A percentile compares a stretch with the other conserved stretches of the same genome.
These are phyloP conservation scores for Penicillium carneum DNA, from an alignment of 2,329 filamentous ascomycete species.

Conservation along the genomic window DNA sequence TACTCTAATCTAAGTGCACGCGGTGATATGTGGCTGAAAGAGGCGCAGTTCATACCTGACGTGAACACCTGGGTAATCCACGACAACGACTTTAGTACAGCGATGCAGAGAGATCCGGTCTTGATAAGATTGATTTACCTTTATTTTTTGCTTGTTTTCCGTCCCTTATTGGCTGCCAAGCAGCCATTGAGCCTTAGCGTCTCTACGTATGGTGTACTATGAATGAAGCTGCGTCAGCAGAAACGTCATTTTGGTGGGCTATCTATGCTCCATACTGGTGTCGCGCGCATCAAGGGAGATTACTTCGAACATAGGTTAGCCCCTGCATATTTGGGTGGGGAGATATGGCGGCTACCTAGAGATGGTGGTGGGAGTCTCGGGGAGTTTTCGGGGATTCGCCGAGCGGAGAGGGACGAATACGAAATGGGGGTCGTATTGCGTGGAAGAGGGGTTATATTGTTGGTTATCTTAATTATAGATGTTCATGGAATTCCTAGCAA, in stretches of 20 bases:
- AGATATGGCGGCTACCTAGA: neutral
- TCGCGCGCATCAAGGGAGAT: slow-evolving; percentile 15
- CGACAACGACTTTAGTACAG: neutral
- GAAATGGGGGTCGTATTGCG: neutral
- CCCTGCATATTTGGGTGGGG: slow-evolving; percentile 31
- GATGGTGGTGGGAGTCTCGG: neutral
- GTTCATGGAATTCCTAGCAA: too few species aligned
- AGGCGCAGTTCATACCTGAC: neutral
- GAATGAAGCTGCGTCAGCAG: slow-evolving; percentile 31
- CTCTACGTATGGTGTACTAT: neutral
- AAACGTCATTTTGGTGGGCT: slow-evolving; percentile 31
- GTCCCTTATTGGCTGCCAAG: neutral
- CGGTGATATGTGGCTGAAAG: slow-evolving; percentile 1
- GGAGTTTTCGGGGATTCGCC: neutral
- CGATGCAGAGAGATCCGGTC: neutral
- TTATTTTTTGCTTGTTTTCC: neutral
- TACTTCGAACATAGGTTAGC: slow-evolving; percentile 21
- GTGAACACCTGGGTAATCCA: neutral
- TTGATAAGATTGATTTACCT: neutral
- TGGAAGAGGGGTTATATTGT: too few species aligned
- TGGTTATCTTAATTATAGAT: neutral
- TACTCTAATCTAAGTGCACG: slow-evolving; percentile 1
- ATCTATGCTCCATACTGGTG: slow-evolving; percentile 13
- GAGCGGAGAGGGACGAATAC: neutral
- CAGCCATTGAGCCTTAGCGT: slow-evolving; percentile 4